Evolutionary conservation across 306 rosid genomes (phyloP).

Genomic region (Ziziphus jujuba): DNA sequence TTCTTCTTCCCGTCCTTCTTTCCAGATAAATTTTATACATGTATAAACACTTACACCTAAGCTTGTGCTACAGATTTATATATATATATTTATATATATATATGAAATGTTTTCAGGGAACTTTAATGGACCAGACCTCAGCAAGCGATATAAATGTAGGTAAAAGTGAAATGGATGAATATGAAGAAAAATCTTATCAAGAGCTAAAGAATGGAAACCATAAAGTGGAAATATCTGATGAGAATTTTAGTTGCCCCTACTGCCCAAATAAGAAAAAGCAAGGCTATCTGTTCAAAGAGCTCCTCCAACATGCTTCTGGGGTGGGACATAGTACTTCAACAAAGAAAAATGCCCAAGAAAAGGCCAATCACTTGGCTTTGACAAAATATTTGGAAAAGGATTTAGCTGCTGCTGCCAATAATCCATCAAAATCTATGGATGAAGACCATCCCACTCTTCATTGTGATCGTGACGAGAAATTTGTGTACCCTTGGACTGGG

Average conservation of each 20-base stretch:
- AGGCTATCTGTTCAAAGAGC: conserved; percentile 50
- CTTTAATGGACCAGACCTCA: not conserved
- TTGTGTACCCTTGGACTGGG: conserved; percentile 92
- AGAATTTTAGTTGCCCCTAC: conserved; percentile 64
- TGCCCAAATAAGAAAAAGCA: conserved; percentile 60
- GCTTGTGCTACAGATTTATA: too few species aligned
- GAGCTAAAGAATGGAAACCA: conserved; percentile 58
- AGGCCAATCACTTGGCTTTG: conserved; percentile 80
- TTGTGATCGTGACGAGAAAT: conserved; percentile 54
- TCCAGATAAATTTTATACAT: too few species aligned
- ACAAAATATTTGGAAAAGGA: conserved; percentile 61
- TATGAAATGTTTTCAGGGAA: not conserved
- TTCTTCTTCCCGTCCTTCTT: too few species aligned
- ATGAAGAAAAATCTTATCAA: conserved; percentile 52
- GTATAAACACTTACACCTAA: too few species aligned
- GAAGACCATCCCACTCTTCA: conserved; percentile 40
- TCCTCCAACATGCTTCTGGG: conserved; percentile 84
- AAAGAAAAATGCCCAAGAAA: conserved; percentile 66
- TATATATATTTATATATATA: too few species aligned
- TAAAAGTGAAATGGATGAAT: conserved; percentile 57
- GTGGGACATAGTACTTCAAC: conserved; percentile 73
- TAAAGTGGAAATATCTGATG: conserved; percentile 48
- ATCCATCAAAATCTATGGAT: conserved; percentile 42
- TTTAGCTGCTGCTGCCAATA: conserved; percentile 25
- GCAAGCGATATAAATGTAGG: conserved; percentile 17